Conservation (phyloP, 2,329 filamentous ascomycete genomes). For the Colletotrichum musicola region DNA sequence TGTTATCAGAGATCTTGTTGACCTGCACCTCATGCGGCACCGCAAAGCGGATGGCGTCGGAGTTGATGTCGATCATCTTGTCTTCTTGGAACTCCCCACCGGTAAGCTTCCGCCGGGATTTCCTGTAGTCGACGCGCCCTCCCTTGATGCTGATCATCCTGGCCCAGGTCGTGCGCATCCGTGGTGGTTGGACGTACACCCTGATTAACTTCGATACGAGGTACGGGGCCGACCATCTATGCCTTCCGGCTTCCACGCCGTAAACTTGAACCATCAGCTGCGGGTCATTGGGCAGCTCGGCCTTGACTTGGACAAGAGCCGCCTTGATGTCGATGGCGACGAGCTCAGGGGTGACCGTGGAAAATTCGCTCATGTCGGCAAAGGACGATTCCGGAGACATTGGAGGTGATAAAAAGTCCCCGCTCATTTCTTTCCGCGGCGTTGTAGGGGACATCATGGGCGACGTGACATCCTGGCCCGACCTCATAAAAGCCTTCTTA, state of each 20-base stretch:
- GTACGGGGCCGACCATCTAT: conserved; percentile 90
- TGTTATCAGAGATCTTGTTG: conserved; percentile 92
- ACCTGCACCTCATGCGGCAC: conserved; percentile 93
- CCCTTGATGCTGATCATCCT: conserved; percentile 87
- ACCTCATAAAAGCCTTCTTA: conserved; percentile 74
- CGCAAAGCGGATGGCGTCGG: conserved; percentile 87
- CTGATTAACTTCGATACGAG: conserved; percentile 81
- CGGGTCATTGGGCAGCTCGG: conserved; percentile 89
- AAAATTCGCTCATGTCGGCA: conserved; percentile 47
- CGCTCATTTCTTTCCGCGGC: conserved; percentile 44
- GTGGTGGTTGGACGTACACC: conserved; percentile 89
- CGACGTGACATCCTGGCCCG: conserved; percentile 54
- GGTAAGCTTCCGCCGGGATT: conserved; percentile 77
- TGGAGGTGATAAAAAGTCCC: conserved; percentile 54
- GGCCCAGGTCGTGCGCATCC: conserved; percentile 87
- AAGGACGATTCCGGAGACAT: conserved; percentile 49
- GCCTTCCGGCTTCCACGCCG: conserved; percentile 82
- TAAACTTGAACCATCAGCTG: conserved; percentile 91
- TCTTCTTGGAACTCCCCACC: conserved; percentile 74
- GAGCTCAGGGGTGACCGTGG: conserved; percentile 68
- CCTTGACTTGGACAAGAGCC: conserved; percentile 87
- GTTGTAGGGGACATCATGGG: conserved; percentile 43
- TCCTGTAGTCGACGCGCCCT: conserved; percentile 82
- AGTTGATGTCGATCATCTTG: conserved; percentile 84
- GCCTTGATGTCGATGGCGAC: conserved; percentile 86